These are phyloP conservation scores for Turnera subulata DNA, from an alignment of 345 rosid species.

Conservation along the genomic window DNA sequence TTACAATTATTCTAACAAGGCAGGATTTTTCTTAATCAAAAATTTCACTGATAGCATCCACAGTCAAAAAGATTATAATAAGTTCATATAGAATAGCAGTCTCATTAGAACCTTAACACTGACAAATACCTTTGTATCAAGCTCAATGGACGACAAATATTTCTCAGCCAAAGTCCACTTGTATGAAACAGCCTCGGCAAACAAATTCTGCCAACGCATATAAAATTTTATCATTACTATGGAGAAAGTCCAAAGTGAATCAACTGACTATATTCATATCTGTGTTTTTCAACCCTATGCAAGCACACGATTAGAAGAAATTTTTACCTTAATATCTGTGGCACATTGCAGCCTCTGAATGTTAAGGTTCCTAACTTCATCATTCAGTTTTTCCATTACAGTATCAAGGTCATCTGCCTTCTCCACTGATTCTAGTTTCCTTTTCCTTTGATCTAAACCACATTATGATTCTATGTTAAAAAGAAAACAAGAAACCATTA, in stretches of 20 bases:
- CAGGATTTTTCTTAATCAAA: no score
- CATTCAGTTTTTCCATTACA: conserved; percentile 50
- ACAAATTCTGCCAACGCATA: conserved; percentile 44
- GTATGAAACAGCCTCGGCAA: conserved; percentile 48
- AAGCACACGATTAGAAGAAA: not conserved
- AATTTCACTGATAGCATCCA: no score
- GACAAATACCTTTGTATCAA: conserved; percentile 63
- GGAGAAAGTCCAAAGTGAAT: not conserved
- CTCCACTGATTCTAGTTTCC: conserved; percentile 52
- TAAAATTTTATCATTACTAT: not conserved
- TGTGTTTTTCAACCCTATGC: no score
- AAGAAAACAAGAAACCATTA: not conserved
- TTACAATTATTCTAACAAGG: no score
- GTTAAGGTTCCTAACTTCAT: conserved; percentile 53
- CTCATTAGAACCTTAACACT: not conserved
- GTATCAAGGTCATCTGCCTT: conserved; percentile 62
- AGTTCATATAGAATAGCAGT: not conserved
- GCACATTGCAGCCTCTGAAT: conserved; percentile 45
- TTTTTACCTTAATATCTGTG: conserved; percentile 51
- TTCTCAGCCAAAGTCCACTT: conserved; percentile 59
- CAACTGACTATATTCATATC: no score
- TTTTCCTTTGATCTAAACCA: conserved; percentile 57
- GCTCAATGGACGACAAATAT: conserved; percentile 66
- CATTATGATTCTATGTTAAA: not conserved
- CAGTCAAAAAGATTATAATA: no score